Evolutionary conservation across 2,329 filamentous ascomycete species (phyloP).

Genomic region (Xylaria polymorpha): DNA sequence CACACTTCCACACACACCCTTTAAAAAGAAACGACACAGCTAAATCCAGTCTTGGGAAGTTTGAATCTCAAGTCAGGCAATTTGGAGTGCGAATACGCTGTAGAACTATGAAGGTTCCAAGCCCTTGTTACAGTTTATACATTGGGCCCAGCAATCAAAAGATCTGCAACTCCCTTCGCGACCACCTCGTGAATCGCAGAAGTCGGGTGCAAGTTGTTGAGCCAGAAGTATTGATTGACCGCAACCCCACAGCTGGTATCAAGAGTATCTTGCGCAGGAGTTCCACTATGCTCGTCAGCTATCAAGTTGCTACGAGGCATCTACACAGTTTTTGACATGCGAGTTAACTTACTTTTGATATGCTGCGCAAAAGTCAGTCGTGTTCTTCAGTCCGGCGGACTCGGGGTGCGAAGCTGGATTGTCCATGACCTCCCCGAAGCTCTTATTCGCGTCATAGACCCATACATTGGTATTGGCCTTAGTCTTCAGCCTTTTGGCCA

Average conservation of each 20-base stretch:
- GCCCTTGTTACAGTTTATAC: constrained; percentile 46
- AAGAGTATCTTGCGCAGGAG: constrained; percentile 55
- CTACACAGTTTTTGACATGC: neutral
- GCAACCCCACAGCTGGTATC: constrained; percentile 61
- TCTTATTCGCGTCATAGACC: constrained; percentile 62
- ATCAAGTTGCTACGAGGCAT: neutral
- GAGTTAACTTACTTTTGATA: constrained; percentile 63
- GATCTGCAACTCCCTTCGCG: constrained; percentile 60
- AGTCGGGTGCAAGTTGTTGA: constrained; percentile 73
- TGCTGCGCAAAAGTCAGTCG: constrained; percentile 63
- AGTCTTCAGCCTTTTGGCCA: constrained; percentile 57
- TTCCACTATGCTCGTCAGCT: constrained; percentile 55
- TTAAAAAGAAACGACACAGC: too few species aligned
- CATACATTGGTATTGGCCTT: constrained; percentile 61
- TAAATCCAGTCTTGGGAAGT: neutral
- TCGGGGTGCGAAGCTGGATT: constrained; percentile 61
- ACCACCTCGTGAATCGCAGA: constrained; percentile 70
- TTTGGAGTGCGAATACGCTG: neutral
- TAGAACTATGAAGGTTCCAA: neutral
- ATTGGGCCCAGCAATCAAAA: constrained; percentile 54
- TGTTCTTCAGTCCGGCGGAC: constrained; percentile 65
- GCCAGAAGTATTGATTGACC: constrained; percentile 73
- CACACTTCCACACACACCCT: too few species aligned
- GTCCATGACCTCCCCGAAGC: constrained; percentile 65
- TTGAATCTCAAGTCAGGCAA: neutral